These are phyloP conservation scores for Blastocystis sp. DNA, from an alignment of 352 stramenopile species.

Conservation along the genomic window DNA sequence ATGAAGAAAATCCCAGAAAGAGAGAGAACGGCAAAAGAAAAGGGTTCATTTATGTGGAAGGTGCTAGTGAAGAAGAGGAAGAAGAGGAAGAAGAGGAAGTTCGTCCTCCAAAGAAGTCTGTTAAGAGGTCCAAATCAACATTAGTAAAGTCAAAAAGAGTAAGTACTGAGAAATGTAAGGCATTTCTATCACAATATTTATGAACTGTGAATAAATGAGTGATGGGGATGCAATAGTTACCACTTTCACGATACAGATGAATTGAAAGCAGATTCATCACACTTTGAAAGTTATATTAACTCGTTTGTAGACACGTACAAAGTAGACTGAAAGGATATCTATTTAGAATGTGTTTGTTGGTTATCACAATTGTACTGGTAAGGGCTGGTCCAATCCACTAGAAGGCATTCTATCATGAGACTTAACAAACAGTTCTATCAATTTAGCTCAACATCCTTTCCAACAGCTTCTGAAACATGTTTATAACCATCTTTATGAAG, in stretches of 20 bases:
- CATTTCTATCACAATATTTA: neutral
- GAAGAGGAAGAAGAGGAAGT: slow-evolving; percentile 20
- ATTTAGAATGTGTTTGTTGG: too few relatives aligned
- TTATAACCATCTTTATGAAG: slow-evolving; percentile 75
- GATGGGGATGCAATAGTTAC: neutral
- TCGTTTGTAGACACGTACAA: neutral
- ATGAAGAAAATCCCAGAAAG: neutral
- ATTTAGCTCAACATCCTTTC: slow-evolving; percentile 66
- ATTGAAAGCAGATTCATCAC: neutral
- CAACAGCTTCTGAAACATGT: slow-evolving; percentile 77
- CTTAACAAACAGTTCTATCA: slow-evolving; percentile 1
- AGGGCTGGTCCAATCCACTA: too few relatives aligned
- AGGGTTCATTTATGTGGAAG: neutral
- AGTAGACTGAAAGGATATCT: neutral
- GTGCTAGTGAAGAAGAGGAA: neutral
- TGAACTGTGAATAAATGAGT: neutral
- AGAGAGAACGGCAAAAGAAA: neutral
- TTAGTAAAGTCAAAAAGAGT: neutral
- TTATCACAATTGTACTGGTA: neutral
- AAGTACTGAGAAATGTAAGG: neutral
- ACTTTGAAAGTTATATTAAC: neutral
- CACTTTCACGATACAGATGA: neutral
- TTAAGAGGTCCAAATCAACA: neutral
- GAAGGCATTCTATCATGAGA: too few relatives aligned
- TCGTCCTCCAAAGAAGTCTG: neutral